Base-by-base conservation (phyloP, 306 rosid genomes). In the Fragaria ananassa region DNA sequence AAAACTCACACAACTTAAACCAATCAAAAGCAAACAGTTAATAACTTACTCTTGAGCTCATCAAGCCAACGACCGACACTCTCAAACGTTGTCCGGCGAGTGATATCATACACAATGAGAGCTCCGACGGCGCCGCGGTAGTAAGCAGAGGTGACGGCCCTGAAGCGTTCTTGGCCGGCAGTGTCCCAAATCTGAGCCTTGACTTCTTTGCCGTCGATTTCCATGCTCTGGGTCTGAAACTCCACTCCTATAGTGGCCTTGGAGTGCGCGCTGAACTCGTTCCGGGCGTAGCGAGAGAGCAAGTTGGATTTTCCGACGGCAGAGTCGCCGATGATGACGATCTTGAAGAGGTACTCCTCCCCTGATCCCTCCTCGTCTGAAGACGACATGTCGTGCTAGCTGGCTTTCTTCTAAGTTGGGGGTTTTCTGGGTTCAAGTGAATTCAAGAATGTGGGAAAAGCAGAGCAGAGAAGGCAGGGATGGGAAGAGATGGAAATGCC, bases 141-240 rank as follows among this genome's bases (percentile, higher is more conserved):
- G 81, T 93, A 93, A 11, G 98, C 98, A 3, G 98, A 93, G 31
- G 98, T 93, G 76, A 93, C 98, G 12, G 98, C 98, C 13, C 98
- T 89, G 78, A 93, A 93, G 12, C 98, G 89, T 23, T 93, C 98
- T 69, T 93, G 98, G 68, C 98, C 98, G 8, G 98, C 98, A 49
- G 98, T 93, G 83, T 93, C 98, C 98, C 98, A 93, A 91, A 93
- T 91, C 98, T 93, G 98, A 54, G 98, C 96, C 80, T 91, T 93
- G 47, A 93, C 96, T 57, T 93, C 93, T 58, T 93, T 93, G 71
- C 91, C 89, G 12, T 91, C 96, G 41, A 93, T 88, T 29, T 89
- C 97, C 86, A 93, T 56, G 75, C 87, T 88, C 84, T 89, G 98
- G 6, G 98, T 93, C 88, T 89, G 96, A 65, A 93, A 93, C 83